Percentiles rank a stretch among this genome's conserved stretches.
Evolutionary conservation across 116 monocot species (phyloP).

Genomic region (Zostera marina): DNA sequence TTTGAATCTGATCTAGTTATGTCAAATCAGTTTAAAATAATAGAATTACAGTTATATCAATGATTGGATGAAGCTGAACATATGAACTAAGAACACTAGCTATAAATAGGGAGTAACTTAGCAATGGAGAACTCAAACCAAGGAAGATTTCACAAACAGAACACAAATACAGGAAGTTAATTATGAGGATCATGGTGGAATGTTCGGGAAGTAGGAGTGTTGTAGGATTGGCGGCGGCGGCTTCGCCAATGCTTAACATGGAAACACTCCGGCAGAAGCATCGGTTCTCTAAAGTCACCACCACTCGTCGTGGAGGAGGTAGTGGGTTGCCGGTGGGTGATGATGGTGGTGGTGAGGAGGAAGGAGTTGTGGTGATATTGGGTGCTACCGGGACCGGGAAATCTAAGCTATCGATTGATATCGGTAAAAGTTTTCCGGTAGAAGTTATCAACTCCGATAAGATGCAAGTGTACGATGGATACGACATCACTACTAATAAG

Average conservation of each 20-base stretch:
- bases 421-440: slow-evolving; percentile 13
- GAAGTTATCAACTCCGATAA: slow-evolving; percentile 72
- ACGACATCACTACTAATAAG: slow-evolving; percentile 77
- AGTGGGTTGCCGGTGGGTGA: background rate
- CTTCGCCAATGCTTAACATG: background rate
- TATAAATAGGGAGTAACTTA: background rate
- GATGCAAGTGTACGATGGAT: slow-evolving; percentile 59
- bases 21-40: no score
- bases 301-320: background rate
- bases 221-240: background rate
- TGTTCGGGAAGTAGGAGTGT: background rate
- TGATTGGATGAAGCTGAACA: no score
- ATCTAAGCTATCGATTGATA: slow-evolving; percentile 56
- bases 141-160: background rate
- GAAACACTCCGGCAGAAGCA: background rate
- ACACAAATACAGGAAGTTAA: background rate
- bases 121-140: no score
- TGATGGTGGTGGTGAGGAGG: background rate
- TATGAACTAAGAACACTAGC: background rate
- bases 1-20: no score
- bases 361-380: slow-evolving; percentile 33
- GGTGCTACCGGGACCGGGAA: slow-evolving; percentile 74
- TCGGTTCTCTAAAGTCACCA: background rate
- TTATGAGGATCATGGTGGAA: background rate
- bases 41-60: no score